Conservation (phyloP, 1,139 yeast species). For the Casaregolazyma lundiana region DNA sequence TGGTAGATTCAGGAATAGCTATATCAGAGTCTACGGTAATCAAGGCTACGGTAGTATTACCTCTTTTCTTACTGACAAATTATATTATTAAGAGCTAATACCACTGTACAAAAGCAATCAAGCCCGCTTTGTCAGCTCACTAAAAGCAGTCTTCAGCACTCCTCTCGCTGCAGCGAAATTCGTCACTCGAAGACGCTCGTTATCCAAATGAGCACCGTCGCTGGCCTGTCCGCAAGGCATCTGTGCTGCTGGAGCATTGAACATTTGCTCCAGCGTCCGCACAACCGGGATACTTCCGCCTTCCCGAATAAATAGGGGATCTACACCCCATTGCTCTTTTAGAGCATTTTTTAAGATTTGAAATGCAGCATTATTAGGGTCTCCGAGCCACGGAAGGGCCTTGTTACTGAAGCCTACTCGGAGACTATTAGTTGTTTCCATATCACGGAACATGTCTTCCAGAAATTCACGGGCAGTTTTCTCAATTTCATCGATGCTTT, state of each 20-base stretch:
- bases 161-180: slow-evolving; percentile 72
- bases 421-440: slow-evolving; percentile 59
- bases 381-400: slow-evolving; percentile 97
- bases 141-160: slow-evolving; percentile 40
- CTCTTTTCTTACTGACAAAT: too few relatives aligned
- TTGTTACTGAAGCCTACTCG: slow-evolving; percentile 63
- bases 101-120: background rate
- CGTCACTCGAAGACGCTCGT: slow-evolving; percentile 75
- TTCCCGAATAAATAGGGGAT: slow-evolving; percentile 83
- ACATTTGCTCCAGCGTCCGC: slow-evolving; percentile 73
- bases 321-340: slow-evolving; percentile 57
- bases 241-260: slow-evolving; percentile 88
- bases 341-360: slow-evolving; percentile 58
- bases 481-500: slow-evolving; percentile 59
- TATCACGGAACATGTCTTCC: slow-evolving; percentile 39
- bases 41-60: background rate
- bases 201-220: slow-evolving; percentile 88
- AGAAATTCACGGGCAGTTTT: slow-evolving; percentile 46
- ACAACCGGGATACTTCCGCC: slow-evolving; percentile 96
- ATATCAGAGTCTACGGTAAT: slow-evolving; percentile 3
- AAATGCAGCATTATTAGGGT: slow-evolving; percentile 70
- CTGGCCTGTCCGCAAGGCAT: slow-evolving; percentile 95
- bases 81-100: background rate
- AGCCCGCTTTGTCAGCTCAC: slow-evolving; percentile 10
- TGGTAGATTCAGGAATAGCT: slow-evolving; percentile 12